Percentiles rank a stretch among this genome's conserved stretches.
These are phyloP conservation scores for Fistulinella prunicolor DNA, from an alignment of 768 basidiomycete species.

Conservation along the genomic window DNA sequence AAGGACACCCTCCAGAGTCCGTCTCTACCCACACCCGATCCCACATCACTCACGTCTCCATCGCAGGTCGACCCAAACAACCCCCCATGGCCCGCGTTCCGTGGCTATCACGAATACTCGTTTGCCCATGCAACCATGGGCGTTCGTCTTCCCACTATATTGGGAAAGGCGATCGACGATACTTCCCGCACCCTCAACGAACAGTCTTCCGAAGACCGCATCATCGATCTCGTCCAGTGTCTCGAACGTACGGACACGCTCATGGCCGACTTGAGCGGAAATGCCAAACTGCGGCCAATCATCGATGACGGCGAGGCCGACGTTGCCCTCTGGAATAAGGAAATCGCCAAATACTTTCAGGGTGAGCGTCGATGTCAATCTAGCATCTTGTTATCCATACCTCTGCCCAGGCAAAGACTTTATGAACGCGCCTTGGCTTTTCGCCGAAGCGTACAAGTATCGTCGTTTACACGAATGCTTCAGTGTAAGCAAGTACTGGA, in stretches of 20 bases:
- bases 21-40: slow-evolving; percentile 12
- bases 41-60: not conserved
- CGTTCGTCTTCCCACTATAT: slow-evolving; percentile 90
- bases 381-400: not conserved
- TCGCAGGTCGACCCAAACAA: slow-evolving; percentile 75
- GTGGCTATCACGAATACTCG: slow-evolving; percentile 78
- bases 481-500: slow-evolving; percentile 87
- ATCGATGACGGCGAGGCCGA: slow-evolving; percentile 90
- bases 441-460: slow-evolving; percentile 94
- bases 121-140: slow-evolving; percentile 95
- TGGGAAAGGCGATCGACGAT: slow-evolving; percentile 95
- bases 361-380: slow-evolving; percentile 40
- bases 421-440: slow-evolving; percentile 96
- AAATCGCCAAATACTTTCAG: slow-evolving; percentile 92
- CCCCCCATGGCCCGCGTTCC: slow-evolving; percentile 79
- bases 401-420: slow-evolving; percentile 67
- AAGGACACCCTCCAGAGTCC: slow-evolving; percentile 66
- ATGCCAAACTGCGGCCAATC: slow-evolving; percentile 82
- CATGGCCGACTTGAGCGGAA: slow-evolving; percentile 82
- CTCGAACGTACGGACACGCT: slow-evolving; percentile 88
- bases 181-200: slow-evolving; percentile 85
- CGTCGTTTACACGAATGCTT: slow-evolving; percentile 92
- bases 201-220: slow-evolving; percentile 74
- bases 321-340: slow-evolving; percentile 95
- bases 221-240: slow-evolving; percentile 81